Evolutionary conservation across 1,284 basidiomycete genomes (phyloP).

Genomic region (Ustilago sp.): DNA sequence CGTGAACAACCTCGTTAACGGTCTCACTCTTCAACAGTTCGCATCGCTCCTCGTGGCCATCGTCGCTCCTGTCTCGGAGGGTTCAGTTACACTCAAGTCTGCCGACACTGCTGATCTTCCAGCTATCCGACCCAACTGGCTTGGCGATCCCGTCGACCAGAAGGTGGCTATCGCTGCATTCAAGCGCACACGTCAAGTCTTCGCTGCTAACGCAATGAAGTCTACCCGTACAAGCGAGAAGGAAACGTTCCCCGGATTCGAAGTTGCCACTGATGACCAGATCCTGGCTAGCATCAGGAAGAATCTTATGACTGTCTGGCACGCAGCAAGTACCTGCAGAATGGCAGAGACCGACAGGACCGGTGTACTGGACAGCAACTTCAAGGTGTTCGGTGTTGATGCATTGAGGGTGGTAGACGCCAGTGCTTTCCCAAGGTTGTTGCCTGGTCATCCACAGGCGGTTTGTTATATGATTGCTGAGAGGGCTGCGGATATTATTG

Average conservation of each 20-base stretch:
- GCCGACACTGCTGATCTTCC: slow-evolving; percentile 70
- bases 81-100: slow-evolving; percentile 70
- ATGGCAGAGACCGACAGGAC: slow-evolving; percentile 68
- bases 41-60: slow-evolving; percentile 51
- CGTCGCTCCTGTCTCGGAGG: slow-evolving; percentile 63
- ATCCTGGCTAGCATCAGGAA: slow-evolving; percentile 70
- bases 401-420: slow-evolving; percentile 73
- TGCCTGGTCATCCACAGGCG: slow-evolving; percentile 57
- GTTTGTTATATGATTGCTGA: slow-evolving; percentile 59
- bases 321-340: slow-evolving; percentile 67
- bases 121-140: slow-evolving; percentile 70
- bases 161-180: slow-evolving; percentile 59
- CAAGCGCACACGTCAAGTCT: slow-evolving; percentile 53
- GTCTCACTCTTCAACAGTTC: slow-evolving; percentile 41
- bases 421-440: slow-evolving; percentile 71
- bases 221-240: slow-evolving; percentile 64
- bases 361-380: slow-evolving; percentile 72
- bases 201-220: slow-evolving; percentile 68
- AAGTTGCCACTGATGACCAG: slow-evolving; percentile 69
- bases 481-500: slow-evolving; percentile 39
- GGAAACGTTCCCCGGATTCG: slow-evolving; percentile 68
- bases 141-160: slow-evolving; percentile 64
- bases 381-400: slow-evolving; percentile 72
- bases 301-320: slow-evolving; percentile 71
- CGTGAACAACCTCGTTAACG: slow-evolving; percentile 33